Percentiles rank a stretch among this genome's conserved stretches.
phyloP scores from a whole-genome alignment of 2,329 filamentous ascomycete genomes.

The Aureobasidium sp. region DNA sequence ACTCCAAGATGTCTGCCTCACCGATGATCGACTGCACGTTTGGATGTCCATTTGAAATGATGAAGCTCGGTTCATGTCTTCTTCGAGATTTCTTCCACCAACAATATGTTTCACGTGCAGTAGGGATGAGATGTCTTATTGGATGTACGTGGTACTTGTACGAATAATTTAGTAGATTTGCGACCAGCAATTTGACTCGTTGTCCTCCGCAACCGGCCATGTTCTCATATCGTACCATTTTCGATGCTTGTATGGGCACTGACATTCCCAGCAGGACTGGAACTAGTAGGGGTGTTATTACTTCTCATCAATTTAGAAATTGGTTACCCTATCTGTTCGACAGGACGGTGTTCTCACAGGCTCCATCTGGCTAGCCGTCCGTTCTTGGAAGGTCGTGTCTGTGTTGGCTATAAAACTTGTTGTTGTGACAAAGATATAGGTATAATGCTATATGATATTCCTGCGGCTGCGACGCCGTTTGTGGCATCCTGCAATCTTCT shows the following conservation, averaged over 20 bases:
- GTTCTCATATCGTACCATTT: neutral
- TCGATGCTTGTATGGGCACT: neutral
- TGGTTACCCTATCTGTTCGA: neutral
- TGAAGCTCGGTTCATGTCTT: slow-evolving; percentile 1
- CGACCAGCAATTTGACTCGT: neutral
- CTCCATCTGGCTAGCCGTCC: neutral
- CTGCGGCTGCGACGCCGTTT: neutral
- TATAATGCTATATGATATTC: neutral
- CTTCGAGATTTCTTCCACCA: neutral
- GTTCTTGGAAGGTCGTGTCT: neutral
- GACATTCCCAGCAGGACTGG: neutral
- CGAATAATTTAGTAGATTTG: neutral
- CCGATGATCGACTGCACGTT: neutral
- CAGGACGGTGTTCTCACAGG: neutral
- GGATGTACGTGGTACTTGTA: too few species aligned
- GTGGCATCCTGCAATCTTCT: neutral
- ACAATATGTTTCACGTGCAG: neutral
- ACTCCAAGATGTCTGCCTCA: neutral
- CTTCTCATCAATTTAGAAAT: neutral
- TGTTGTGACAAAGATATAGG: neutral
- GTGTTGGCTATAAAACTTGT: too few species aligned
- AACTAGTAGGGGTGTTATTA: neutral
- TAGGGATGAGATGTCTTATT: neutral
- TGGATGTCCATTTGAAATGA: neutral
- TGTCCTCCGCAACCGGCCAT: neutral